Evolutionary conservation across 179 eudicot species (phyloP).

Genomic region (Dionaea muscipula): DNA sequence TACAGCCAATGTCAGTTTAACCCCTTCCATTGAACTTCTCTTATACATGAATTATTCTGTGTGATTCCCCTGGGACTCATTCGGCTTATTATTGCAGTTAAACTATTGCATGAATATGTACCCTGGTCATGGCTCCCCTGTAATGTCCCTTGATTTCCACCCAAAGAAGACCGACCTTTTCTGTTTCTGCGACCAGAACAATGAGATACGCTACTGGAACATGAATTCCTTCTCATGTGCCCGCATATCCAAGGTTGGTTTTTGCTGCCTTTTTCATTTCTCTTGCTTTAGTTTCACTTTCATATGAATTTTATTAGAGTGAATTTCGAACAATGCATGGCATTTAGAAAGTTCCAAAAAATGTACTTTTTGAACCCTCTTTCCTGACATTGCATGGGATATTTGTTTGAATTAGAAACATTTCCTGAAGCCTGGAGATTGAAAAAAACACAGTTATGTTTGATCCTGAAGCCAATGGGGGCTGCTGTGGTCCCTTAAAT

Average conservation of each 20-base stretch:
- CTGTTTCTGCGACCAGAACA: constrained; percentile 77
- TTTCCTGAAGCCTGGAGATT: too few species aligned
- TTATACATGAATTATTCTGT: neutral
- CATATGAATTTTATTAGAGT: too few species aligned
- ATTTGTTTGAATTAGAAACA: too few species aligned
- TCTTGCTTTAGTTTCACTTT: too few species aligned
- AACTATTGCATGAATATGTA: constrained; percentile 51
- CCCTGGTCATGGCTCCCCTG: constrained; percentile 49
- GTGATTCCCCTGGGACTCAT: neutral
- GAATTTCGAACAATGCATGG: too few species aligned
- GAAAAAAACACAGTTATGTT: too few species aligned
- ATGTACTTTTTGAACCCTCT: too few species aligned
- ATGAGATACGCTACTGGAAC: constrained; percentile 74
- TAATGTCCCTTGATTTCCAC: constrained; percentile 83
- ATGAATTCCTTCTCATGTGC: constrained; percentile 54
- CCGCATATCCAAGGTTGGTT: constrained; percentile 60
- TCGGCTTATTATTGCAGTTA: constrained; percentile 45
- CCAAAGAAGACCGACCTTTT: constrained; percentile 68
- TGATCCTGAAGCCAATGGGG: too few species aligned
- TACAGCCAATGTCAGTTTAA: constrained; percentile 63
- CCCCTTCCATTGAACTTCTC: constrained; percentile 9
- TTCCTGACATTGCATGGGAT: too few species aligned
- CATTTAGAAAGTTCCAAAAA: too few species aligned
- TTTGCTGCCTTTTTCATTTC: constrained; percentile 2
- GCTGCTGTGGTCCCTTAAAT: too few species aligned